Evolutionary conservation across 352 stramenopile genomes (phyloP), one percentile per base, ranked within the genome.

Genomic region (Phytophthora quininea): DNA sequence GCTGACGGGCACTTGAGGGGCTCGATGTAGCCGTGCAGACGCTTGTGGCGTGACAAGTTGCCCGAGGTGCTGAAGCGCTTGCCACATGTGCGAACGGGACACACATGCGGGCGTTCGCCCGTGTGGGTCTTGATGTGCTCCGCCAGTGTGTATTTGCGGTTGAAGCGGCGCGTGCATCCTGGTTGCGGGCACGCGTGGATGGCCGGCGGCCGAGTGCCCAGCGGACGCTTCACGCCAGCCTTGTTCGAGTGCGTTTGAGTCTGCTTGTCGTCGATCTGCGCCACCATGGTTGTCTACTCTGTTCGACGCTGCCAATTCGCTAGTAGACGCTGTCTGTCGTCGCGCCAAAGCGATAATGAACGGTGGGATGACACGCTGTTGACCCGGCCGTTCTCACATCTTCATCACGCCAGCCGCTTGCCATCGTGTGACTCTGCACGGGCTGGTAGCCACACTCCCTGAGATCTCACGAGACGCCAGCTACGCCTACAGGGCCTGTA

Each of bases 31-130:
- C 61, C 61, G 46, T 78, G 71, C 1, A 75, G 57, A n/a, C 67
- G 65, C 47, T 71, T 77, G 47, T 82, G 74, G 15, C 74, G 74
- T 4, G 73, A 72, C 9, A 79, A 58, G 50, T 82, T 82, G 47
- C 74, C 75, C 3, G 69, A 73, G 24, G 75, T 83, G 46, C 69
- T 83, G 65, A 83, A 83, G 49, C 71, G 70, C 67, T 80, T 83
- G 54, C 56, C 72, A 31, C 75, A 83, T 0, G 64, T 65, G 11
- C 32, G 45, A 4, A 74, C 64, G 1, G 56, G 51, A 42, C 75
- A 83, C 33, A 78, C 64, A 12, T 83, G 64, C 6, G 66, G 62
- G 46, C 56, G 52, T 52, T 82, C 68, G 42, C 55, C 62, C 51
- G 70, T 79, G 50, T 70, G 59, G 14, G 69, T 80, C 68, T 80